Percentiles rank a stretch among this genome's conserved stretches.
These are phyloP conservation scores for Limnanthes douglasii DNA, from an alignment of 345 rosid genomes.

Conservation along the genomic window DNA sequence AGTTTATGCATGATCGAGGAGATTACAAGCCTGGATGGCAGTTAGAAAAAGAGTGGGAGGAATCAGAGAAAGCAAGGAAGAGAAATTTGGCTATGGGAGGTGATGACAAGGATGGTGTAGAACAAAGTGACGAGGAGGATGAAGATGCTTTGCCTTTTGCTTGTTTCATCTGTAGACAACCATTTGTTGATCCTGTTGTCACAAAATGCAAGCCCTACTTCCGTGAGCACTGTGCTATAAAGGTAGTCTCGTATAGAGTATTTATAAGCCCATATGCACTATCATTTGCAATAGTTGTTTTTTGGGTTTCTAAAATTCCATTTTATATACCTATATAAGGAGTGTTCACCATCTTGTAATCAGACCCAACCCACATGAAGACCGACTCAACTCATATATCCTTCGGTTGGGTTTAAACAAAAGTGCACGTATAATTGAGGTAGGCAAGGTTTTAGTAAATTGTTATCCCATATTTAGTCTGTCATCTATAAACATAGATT, in stretches of 20 bases:
- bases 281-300: slow-evolving; percentile 1
- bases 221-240: slow-evolving; percentile 88
- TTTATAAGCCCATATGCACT: neutral
- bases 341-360: too few relatives aligned
- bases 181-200: slow-evolving; percentile 72
- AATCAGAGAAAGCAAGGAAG: slow-evolving; percentile 71
- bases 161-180: slow-evolving; percentile 68
- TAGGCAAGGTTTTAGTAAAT: too few relatives aligned
- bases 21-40: slow-evolving; percentile 95
- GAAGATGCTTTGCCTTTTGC: slow-evolving; percentile 67
- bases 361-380: too few relatives aligned
- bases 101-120: slow-evolving; percentile 28
- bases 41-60: slow-evolving; percentile 85
- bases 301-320: neutral
- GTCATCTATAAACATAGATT: too few relatives aligned
- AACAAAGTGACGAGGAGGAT: slow-evolving; percentile 26
- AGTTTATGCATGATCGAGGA: slow-evolving; percentile 88
- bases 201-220: slow-evolving; percentile 85
- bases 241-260: slow-evolving; percentile 20
- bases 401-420: too few relatives aligned
- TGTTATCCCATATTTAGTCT: too few relatives aligned
- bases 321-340: too few relatives aligned
- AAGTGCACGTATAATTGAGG: too few relatives aligned
- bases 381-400: too few relatives aligned
- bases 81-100: slow-evolving; percentile 64